A percentile compares a stretch with the other conserved stretches of the same genome.
phyloP scores from a whole-genome alignment of 108 stramenopile genomes.

The Craspedostauros australis region DNA sequence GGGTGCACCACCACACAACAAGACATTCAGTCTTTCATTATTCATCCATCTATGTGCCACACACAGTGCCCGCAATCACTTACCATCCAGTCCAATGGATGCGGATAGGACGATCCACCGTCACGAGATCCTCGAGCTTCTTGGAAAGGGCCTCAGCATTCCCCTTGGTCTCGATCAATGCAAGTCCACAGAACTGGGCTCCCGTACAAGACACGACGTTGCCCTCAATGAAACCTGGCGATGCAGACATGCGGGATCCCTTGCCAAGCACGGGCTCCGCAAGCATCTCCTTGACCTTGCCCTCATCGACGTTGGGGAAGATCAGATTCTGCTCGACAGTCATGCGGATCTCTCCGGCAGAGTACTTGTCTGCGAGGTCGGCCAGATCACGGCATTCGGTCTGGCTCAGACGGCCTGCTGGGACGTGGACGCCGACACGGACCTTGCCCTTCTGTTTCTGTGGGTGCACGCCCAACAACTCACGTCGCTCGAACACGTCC shows the following conservation, averaged over 20 bases:
- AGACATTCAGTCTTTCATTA: too few species aligned
- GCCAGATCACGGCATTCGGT: conserved; percentile 66
- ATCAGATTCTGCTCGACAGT: conserved; percentile 89
- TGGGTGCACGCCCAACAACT: conserved; percentile 76
- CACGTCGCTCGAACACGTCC: conserved; percentile 52
- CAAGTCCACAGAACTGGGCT: conserved; percentile 83
- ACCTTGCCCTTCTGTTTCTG: conserved; percentile 71
- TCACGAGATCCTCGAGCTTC: conserved; percentile 69
- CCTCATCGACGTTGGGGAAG: conserved; percentile 75
- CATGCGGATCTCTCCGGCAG: conserved; percentile 77
- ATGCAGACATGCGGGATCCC: conserved; percentile 37
- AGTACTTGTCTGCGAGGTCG: conserved; percentile 74
- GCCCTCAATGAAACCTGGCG: conserved; percentile 63
- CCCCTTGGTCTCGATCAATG: conserved; percentile 79
- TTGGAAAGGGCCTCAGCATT: conserved; percentile 49
- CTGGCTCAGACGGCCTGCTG: conserved; percentile 63
- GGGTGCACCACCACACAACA: too few species aligned
- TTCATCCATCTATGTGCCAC: too few species aligned
- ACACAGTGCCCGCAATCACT: too few species aligned
- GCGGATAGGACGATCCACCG: conserved; percentile 61
- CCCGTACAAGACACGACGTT: conserved; percentile 86
- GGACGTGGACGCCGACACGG: conserved; percentile 75
- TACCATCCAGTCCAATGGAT: conserved; percentile 90
- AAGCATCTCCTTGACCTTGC: conserved; percentile 45
- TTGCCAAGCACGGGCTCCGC: conserved; percentile 36